Evolutionary conservation across 2,329 filamentous ascomycete genomes (phyloP).

Genomic region (Whalleya microplaca): DNA sequence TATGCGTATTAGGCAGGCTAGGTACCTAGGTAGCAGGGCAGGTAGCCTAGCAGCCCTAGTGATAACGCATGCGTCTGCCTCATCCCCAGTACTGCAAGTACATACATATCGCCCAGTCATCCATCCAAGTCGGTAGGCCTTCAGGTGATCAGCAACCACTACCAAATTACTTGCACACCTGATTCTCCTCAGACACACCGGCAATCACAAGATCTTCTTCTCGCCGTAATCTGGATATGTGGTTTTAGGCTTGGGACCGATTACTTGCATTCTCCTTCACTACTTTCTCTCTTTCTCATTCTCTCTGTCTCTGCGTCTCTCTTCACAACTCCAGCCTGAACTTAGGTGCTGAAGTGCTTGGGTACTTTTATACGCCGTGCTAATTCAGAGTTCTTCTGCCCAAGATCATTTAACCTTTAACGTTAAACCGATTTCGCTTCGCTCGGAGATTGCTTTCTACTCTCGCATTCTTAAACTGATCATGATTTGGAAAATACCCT

Average conservation of each 20-base stretch:
- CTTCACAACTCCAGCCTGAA: neutral
- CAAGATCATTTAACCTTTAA: neutral
- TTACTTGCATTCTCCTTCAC: neutral
- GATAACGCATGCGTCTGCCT: conserved; percentile 11
- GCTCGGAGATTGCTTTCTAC: neutral
- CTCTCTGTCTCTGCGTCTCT: neutral
- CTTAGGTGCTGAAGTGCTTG: too few species aligned
- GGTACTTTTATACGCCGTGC: neutral
- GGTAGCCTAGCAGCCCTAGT: too few species aligned
- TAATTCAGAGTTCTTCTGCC: neutral
- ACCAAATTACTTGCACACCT: conserved; percentile 1
- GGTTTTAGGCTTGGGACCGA: neutral
- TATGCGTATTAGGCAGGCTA: too few species aligned
- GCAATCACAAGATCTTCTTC: neutral
- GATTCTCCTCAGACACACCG: neutral
- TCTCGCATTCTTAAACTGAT: neutral
- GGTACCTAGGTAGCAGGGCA: too few species aligned
- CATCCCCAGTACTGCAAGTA: neutral
- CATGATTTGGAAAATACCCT: conserved; percentile 6
- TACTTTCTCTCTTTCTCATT: neutral
- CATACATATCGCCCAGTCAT: conserved; percentile 25
- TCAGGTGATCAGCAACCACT: conserved; percentile 24
- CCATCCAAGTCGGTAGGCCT: conserved; percentile 22
- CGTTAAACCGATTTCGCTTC: neutral
- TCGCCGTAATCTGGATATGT: neutral